Base-by-base conservation (phyloP, 2,329 filamentous ascomycete genomes). In the Aspergillus quadricinctus region DNA sequence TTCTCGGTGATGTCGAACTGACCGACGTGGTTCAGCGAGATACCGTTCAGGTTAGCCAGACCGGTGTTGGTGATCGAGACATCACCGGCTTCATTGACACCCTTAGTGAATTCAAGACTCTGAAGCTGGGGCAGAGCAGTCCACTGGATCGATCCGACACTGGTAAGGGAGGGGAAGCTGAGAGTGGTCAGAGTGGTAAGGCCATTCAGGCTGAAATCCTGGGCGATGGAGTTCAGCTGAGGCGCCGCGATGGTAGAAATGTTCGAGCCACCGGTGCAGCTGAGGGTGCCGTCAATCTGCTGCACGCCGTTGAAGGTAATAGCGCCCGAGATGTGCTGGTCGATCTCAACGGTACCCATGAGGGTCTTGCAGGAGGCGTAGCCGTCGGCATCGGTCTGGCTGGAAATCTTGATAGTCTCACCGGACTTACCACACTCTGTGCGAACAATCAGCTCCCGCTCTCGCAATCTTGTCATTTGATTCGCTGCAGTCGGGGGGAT, bases 1-100 rank as follows among this genome's bases (percentile, higher is more conserved):
- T 97, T 97, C 87, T 96, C 96, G 83, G 90, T 88, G 77, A 99
- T 88, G 74, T 89, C 81, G 72, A 99, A 84, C 64, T 79, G 81
- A 56, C 84, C 82, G 54, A 91, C 87, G n/a, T 82, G 81, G 61
- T 84, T 76, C 62, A 97, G 81, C 72, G 91, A 88, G 73, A 99
- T 89, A 70, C 91, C 92, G 64, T 87, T 81, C 58, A 99, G 83
- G 63, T 83, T 85, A 72, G 80, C 83, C 66, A 99, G 84, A 75
- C 87, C 86, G 51, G 94, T 99, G 80, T 99, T 94, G 76, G 86
- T 83, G 72, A 99, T 92, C 65, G 79, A 77, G 65, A 99, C 83
- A 61, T 78, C 82, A 62, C 77, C 78, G 58, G 89, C 89, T 73
- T 85, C 79, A 66, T 81, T 85, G 67, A 97, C 80, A 76, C 83